Percentiles rank a stretch among this genome's conserved stretches.
Evolutionary conservation across 2,329 filamentous ascomycete species (phyloP).

Genomic region (Sporothrix variecibatus): DNA sequence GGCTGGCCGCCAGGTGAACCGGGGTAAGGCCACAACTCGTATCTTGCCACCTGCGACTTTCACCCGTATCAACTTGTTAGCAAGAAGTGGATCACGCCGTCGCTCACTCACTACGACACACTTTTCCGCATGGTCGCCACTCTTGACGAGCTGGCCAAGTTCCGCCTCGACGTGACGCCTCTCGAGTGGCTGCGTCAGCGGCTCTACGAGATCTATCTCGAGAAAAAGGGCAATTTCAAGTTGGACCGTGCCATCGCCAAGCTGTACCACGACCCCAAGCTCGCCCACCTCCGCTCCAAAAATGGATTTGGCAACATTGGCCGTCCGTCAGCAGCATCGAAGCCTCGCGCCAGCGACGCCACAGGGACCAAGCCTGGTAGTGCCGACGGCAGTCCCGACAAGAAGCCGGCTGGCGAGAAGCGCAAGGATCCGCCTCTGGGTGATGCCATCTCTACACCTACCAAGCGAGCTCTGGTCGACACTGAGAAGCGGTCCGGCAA

Average conservation of each 20-base stretch:
- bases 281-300: constrained; percentile 51
- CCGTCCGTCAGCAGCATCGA: constrained; percentile 45
- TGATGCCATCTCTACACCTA: constrained; percentile 19
- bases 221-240: constrained; percentile 52
- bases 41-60: constrained; percentile 52
- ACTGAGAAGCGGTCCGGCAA: background rate
- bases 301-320: constrained; percentile 61
- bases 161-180: constrained; percentile 54
- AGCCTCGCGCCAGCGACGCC: constrained; percentile 29
- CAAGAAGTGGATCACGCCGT: constrained; percentile 52
- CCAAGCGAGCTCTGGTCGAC: background rate
- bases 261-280: constrained; percentile 58
- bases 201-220: constrained; percentile 51
- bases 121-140: constrained; percentile 58
- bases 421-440: constrained; percentile 17
- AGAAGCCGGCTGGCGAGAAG: constrained; percentile 17
- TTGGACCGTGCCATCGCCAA: constrained; percentile 54
- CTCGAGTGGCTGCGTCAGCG: constrained; percentile 61
- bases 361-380: background rate
- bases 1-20: constrained; percentile 58
- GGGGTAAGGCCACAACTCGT: constrained; percentile 56
- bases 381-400: background rate
- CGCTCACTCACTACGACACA: constrained; percentile 56
- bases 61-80: constrained; percentile 59
- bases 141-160: constrained; percentile 55